phyloP scores from a whole-genome alignment of 306 rosid genomes.

The Ceratonia siliqua region DNA sequence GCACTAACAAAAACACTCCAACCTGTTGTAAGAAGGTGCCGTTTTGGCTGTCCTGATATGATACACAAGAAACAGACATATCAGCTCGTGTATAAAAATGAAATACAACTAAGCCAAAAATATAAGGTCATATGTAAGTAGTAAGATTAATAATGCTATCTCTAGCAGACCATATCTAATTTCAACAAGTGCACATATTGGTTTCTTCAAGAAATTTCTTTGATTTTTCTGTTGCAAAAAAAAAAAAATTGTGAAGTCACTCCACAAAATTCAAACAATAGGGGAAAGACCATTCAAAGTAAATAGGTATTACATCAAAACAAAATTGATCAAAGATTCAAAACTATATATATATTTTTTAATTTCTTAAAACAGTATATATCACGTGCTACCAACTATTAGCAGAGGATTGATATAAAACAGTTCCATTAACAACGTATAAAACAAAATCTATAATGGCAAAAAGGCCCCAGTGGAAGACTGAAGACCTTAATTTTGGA shows the following conservation, averaged over 20 bases:
- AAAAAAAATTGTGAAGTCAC: not conserved
- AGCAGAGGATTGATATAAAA: not conserved
- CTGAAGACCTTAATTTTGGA: not conserved
- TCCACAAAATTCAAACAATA: not conserved
- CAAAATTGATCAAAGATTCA: too few relatives aligned
- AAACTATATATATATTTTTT: too few relatives aligned
- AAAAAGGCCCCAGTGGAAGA: not conserved
- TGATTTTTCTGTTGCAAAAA: constrained; percentile 3
- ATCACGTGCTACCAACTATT: not conserved
- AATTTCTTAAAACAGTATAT: not conserved
- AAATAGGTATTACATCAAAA: not conserved
- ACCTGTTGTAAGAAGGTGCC: constrained; percentile 94
- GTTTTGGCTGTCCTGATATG: constrained; percentile 90
- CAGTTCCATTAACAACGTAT: not conserved
- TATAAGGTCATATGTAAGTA: not conserved
- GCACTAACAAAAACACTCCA: constrained; percentile 98
- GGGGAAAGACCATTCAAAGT: not conserved
- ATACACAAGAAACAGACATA: constrained; percentile 33
- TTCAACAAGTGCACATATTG: not conserved
- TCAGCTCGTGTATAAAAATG: constrained; percentile 30
- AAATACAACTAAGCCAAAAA: not conserved
- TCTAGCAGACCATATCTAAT: not conserved
- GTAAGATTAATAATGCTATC: constrained; percentile 1
- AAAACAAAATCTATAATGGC: not conserved
- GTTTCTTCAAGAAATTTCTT: not conserved